These are phyloP conservation scores for Wickerhamomyces strasburgensis DNA, from an alignment of 805 yeast genomes.

Conservation along the genomic window DNA sequence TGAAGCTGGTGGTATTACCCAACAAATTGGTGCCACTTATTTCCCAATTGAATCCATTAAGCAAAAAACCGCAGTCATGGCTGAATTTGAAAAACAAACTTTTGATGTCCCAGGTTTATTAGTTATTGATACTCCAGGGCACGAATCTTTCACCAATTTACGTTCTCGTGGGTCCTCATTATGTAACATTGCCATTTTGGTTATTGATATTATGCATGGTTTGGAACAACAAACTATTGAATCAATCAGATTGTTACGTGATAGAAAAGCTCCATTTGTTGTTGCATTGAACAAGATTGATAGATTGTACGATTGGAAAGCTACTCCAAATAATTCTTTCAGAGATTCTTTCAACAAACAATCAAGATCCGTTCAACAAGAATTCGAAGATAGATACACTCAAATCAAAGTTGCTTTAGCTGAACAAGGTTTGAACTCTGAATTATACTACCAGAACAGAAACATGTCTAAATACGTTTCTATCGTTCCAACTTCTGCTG, in stretches of 20 bases:
- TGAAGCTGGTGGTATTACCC: conserved; percentile 99
- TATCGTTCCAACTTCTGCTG: conserved; percentile 97
- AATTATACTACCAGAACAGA: conserved; percentile 91
- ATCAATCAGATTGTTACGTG: conserved; percentile 86
- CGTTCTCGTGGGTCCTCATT: conserved; percentile 98
- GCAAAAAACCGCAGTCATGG: conserved; percentile 89
- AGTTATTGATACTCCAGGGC: conserved; percentile 98
- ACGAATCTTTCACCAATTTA: conserved; percentile 96
- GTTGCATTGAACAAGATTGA: conserved; percentile 97
- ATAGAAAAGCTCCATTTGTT: conserved; percentile 95
- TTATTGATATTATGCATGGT: conserved; percentile 98
- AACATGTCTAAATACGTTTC: conserved; percentile 92
- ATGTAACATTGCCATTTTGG: conserved; percentile 98
- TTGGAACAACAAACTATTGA: conserved; percentile 96
- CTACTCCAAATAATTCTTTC: conserved; percentile 88
- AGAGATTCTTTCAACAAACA: conserved; percentile 89
- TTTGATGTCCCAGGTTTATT: conserved; percentile 96
- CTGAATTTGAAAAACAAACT: conserved; percentile 72
- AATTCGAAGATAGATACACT: conserved; percentile 82
- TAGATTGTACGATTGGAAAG: conserved; percentile 93
- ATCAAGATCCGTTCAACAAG: conserved; percentile 79
- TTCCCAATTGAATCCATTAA: conserved; percentile 95
- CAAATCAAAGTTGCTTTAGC: conserved; percentile 86
- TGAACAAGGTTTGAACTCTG: conserved; percentile 98
- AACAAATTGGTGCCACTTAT: conserved; percentile 99